These are phyloP conservation scores for Blastocystis sp. DNA, from an alignment of 352 stramenopile species.

Conservation along the genomic window DNA sequence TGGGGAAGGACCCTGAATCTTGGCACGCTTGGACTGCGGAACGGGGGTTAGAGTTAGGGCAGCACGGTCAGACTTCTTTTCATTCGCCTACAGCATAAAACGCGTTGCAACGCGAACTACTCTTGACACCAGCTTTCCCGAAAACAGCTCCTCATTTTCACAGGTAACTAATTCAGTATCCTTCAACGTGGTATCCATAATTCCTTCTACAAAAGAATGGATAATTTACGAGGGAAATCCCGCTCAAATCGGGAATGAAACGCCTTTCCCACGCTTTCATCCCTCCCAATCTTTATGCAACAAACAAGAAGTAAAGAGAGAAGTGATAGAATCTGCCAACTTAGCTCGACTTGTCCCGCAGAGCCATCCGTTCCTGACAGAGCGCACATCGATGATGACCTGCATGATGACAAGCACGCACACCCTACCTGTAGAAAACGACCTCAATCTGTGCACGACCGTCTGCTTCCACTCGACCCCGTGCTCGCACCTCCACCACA, in stretches of 20 bases:
- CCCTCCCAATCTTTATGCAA: not conserved
- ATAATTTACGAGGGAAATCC: not conserved
- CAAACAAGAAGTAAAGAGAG: not conserved
- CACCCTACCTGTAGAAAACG: not conserved
- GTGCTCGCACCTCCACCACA: slow-evolving; percentile 46
- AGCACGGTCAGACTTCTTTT: not conserved
- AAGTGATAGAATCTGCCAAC: too few relatives aligned
- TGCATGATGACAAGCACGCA: not conserved
- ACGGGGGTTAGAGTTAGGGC: not conserved
- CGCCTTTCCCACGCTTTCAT: not conserved
- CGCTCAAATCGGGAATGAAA: not conserved
- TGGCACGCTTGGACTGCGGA: not conserved
- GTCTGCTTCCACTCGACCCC: slow-evolving; percentile 44
- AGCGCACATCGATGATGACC: slow-evolving; percentile 1
- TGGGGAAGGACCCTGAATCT: not conserved
- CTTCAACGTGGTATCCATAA: not conserved
- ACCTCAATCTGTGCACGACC: not conserved
- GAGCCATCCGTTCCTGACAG: not conserved
- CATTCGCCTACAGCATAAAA: not conserved
- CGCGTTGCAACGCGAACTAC: not conserved
- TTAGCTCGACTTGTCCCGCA: not conserved
- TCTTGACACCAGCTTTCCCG: not conserved
- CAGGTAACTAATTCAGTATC: not conserved
- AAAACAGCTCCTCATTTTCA: not conserved
- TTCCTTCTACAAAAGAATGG: not conserved